Evolutionary conservation across 106 monocot genomes (phyloP), one percentile per base, ranked within the genome.

Genomic region (Allium fistulosum): DNA sequence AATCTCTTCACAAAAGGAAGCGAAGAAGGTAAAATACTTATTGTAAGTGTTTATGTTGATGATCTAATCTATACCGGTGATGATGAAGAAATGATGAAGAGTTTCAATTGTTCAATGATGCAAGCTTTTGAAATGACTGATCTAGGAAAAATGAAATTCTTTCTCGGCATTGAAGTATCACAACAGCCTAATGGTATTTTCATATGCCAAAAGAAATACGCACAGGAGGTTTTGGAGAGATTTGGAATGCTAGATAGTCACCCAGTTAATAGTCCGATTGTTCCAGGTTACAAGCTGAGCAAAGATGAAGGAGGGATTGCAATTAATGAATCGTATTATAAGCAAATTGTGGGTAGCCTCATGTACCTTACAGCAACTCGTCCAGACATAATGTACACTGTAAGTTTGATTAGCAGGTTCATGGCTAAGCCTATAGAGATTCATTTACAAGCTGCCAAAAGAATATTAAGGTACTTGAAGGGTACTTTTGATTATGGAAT

Each of bases 121-220:
- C 22, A 22, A 22, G 22, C 22, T 22, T 12, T 58, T 14, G 57
- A 58, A 15, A 58, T 58, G 57, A 58, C 57, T n/a, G 7, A 58
- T 15, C 17, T 6, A n/a, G 57, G 14, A 58, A 6, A n/a, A 5
- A 58, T 58, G 57, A n/a, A 12, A 6, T 71, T 50, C 48, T 61
- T 71, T 26, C 71, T 71, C 22, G 49, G 71, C 2, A 70, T 71
- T 1, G 16, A 60, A 71, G 71, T 71, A n/a, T 49, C 59, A 14
- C 60, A 71, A 13, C 60, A 71, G 46, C 2, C 56, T 18, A 8
- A 71, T 61, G 17, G 56, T 18, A 71, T 61, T 18, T 71, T 71
- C 15, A 61, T 60, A 17, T 71, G 49, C 17, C 59, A 71, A 26
- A 71, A 61, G 71, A 22, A 22, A 22, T 71, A 61, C 22, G 57